Base-by-base conservation (phyloP, 306 rosid species). In the Alnus rubra region DNA sequence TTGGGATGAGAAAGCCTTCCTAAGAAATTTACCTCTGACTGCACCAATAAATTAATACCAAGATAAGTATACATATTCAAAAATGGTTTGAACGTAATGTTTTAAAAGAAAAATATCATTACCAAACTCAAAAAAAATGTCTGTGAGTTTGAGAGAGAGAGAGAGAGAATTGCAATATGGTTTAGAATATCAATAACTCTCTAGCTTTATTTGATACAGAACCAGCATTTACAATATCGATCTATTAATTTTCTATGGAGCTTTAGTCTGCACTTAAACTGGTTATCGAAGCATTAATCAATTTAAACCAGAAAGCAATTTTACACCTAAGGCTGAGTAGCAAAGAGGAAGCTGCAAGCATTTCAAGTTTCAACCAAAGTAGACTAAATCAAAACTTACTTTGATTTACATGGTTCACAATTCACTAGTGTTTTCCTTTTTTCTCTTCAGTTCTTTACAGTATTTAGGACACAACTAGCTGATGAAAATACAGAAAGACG, bases 1-100 rank as follows among this genome's bases (percentile, higher is more conserved):
- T 95, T 93, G 37, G 97, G 98, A 74, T 95, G 99, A 75, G 96
- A 91, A 33, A 95, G 92, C 42, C 94, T 84, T 74, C 98, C 99
- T 10, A 95, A 85, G 90, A 95, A 95, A 79, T 84, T 77, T 49
- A 95, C 93, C 73, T 95, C 99, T 7, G 99, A 89, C 99, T 95
- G 90, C 90, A 88, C 81, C 76, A 78, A 74, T 50, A 73, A 79
- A 86, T 69, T 72, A 75, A 67, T 14, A 60, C 64, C 28, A 47
- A 67, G 18, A 62, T 71, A 51, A 78, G 67, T n/a, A 74, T 30
- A 56, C 16, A 68, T 15, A 3, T 31, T 49, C 13, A 12, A 53
- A 80, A 54, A 55, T 52, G 35, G 42, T 19, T 12, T 15, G 49
- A 69, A 30, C 48, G 5, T 33, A 67, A 28, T 23, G 37, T 59